phyloP scores from a whole-genome alignment of 345 rosid species.

The Linum usitatissimum region DNA sequence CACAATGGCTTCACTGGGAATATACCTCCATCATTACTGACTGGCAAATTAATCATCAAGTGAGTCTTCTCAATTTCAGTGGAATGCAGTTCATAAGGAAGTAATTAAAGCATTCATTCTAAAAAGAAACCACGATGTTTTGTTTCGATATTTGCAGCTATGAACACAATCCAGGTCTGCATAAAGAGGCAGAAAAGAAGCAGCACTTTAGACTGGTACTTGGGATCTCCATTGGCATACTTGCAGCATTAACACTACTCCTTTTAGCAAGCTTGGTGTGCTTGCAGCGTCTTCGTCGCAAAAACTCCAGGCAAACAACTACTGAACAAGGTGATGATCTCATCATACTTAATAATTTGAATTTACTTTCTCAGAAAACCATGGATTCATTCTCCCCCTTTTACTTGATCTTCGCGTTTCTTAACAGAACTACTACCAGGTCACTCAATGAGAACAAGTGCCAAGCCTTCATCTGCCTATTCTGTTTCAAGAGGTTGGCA shows the following conservation, averaged over 20 bases:
- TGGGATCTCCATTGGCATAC: slow-evolving; percentile 45
- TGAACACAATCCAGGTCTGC: slow-evolving; percentile 49
- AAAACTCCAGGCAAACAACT: slow-evolving; percentile 15
- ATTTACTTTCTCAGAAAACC: not conserved
- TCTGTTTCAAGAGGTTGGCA: slow-evolving; percentile 55
- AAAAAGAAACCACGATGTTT: slow-evolving; percentile 3
- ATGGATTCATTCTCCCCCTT: not conserved
- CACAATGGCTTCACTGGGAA: slow-evolving; percentile 73
- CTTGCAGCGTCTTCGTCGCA: slow-evolving; percentile 31
- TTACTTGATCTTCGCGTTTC: slow-evolving; percentile 9
- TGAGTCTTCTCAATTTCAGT: slow-evolving; percentile 34
- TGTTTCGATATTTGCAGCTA: slow-evolving; percentile 36
- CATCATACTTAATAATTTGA: not conserved
- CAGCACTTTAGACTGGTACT: slow-evolving; percentile 37
- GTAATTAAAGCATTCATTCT: not conserved
- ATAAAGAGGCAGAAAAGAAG: slow-evolving; percentile 32
- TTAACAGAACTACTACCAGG: slow-evolving; percentile 23
- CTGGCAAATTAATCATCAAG: slow-evolving; percentile 51
- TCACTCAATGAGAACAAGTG: slow-evolving; percentile 30
- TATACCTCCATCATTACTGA: slow-evolving; percentile 47
- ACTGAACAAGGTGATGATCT: slow-evolving; percentile 40
- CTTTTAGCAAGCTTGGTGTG: slow-evolving; percentile 39
- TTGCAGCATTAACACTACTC: slow-evolving; percentile 40
- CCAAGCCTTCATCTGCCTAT: slow-evolving; percentile 39
- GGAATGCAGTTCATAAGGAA: not conserved